Evolutionary conservation across 2,329 filamentous ascomycete species (phyloP), one percentile per base, ranked within the genome.

Genomic region (Venturiaceae sp.): DNA sequence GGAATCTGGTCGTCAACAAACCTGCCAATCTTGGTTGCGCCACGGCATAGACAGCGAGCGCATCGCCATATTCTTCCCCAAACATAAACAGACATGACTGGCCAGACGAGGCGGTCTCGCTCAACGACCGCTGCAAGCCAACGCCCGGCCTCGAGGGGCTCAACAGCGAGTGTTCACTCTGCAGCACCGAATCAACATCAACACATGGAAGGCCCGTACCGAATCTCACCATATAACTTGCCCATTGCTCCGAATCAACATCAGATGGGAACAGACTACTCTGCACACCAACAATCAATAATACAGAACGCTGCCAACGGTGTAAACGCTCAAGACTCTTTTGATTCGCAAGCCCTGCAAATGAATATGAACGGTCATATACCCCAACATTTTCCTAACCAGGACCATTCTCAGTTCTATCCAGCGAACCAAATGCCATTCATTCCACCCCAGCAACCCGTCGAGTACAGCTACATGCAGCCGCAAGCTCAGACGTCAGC

Each of bases 111-210:
- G 60, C 72, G 75, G 53, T 77, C 76, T 57, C 70, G 75, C 32
- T 77, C 75, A 26, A 76, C 73, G 63, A 77, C 74, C 13, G 74
- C 74, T 53, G 70, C 70, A 58, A 67, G 66, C 50, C 75, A 74
- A 61, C 70, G 76, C 6, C 75, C 76, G 52, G 69, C 72, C 19
- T 78, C 76, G 30, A 72, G 76, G 63, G 75, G 74, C 44, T 79
- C 76, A 14, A 78, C 76, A 19, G 74, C 76, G n/a, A 78, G 75
- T 63, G 63, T 75, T 39, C 74, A 77, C 52, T 73, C 61, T 32
- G 32, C 19, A 28, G 21, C 37, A 21, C 34, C 41, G 14, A 33
- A 34, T n/a, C 52, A 36, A 36, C 52, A 54, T 36, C 52, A 54
- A 34, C 32, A 34, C 52, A 2, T 39, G 32, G 32, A 39, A 36